A percentile compares a stretch with the other conserved stretches of the same genome.
Evolutionary conservation across 768 basidiomycete genomes (phyloP).

Genomic region (Russula foetens): DNA sequence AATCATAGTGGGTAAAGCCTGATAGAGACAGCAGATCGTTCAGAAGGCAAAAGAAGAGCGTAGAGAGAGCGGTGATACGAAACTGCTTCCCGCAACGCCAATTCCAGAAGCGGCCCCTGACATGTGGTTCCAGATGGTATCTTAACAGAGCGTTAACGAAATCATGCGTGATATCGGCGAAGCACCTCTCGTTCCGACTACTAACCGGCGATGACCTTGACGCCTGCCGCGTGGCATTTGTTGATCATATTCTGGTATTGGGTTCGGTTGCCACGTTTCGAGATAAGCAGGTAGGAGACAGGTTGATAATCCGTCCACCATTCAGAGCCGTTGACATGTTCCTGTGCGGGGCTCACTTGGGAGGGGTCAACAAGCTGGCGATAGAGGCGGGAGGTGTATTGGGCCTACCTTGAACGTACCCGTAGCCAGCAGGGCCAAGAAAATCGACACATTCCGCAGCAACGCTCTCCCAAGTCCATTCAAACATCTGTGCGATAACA

Average conservation of each 20-base stretch:
- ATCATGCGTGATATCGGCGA: constrained; percentile 22
- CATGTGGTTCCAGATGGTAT: constrained; percentile 65
- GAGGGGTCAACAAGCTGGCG: neutral
- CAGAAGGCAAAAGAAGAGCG: neutral
- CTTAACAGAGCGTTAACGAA: constrained; percentile 17
- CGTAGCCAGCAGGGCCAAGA: constrained; percentile 54
- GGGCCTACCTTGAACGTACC: constrained; percentile 52
- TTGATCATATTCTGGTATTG: constrained; percentile 39
- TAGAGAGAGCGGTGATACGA: neutral
- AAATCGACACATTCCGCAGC: constrained; percentile 57
- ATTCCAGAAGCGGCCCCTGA: constrained; percentile 38
- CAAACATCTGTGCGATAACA: constrained; percentile 65
- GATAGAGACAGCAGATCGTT: neutral
- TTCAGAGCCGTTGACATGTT: constrained; percentile 48
- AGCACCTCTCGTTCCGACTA: neutral
- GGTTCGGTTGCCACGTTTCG: constrained; percentile 52
- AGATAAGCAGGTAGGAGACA: constrained; percentile 56
- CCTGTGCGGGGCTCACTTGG: constrained; percentile 42
- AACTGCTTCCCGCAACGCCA: constrained; percentile 13
- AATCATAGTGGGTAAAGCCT: constrained; percentile 43
- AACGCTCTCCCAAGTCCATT: constrained; percentile 49
- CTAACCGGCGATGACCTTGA: constrained; percentile 33
- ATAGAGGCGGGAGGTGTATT: neutral
- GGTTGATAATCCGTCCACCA: constrained; percentile 77
- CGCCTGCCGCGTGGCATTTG: constrained; percentile 33